Base-by-base conservation (phyloP, 2,329 filamentous ascomycete species). In the Mycocentrospora acerina region DNA sequence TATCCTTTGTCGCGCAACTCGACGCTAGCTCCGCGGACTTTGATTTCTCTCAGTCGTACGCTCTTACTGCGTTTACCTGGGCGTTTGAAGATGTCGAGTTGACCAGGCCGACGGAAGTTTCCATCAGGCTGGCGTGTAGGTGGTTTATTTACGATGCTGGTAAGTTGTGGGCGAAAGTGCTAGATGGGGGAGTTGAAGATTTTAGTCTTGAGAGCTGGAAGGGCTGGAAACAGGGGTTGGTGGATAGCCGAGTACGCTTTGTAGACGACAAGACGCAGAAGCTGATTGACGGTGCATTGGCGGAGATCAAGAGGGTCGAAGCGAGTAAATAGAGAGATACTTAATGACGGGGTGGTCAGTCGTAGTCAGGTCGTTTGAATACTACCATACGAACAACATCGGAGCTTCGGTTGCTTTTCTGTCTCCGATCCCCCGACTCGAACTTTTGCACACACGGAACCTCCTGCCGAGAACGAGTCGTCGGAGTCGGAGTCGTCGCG, bases 1-100 rank as follows among this genome's bases (percentile, higher is more conserved):
- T 41, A 10, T 35, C 42, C 6, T 48, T 48, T n/a, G 36, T 45
- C 12, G 42, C 42, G 11, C 42, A 45, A 17, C 15, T 43, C 8
- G 45, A 48, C 22, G 32, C 42, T 11, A 39, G 29, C 26, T 26
- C 31, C 12, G 12, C 12, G 24, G 24, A 37, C 2, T 15, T 48
- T n/a, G 25, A 42, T 10, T 45, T 37, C 9, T 32, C 31, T 7
- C 12, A 24, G 11, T 40, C 33, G 2, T 40, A 36, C 30, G 42
- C 42, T 7, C 25, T 27, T 7, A 42, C 33, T 5, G 35, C 35
- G 9, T 42, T 45, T 3, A 22, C 24, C 10, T 34, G 30, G 22
- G 45, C 42, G 8, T 32, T 40, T 7, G 33, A 37, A 4, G 28
- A 29, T 8, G 12, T 17, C 10, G 18, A 24, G 8, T 13, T 22